These are phyloP conservation scores for Scortechinia acanthostroma DNA, from an alignment of 2,329 filamentous ascomycete species.

Conservation along the genomic window DNA sequence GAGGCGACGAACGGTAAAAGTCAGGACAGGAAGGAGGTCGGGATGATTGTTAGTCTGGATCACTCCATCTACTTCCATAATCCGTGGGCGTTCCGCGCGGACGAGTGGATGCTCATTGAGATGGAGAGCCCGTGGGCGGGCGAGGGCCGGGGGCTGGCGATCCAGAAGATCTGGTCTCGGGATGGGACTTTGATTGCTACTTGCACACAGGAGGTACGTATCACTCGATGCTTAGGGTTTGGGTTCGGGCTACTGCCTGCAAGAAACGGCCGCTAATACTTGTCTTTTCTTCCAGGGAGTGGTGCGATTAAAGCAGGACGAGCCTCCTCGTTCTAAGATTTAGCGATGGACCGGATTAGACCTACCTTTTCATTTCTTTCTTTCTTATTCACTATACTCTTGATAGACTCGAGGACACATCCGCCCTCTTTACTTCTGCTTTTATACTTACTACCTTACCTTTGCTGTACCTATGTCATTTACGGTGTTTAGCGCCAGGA, in stretches of 20 bases:
- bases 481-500: no score
- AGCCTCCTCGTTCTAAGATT: slow-evolving; percentile 5
- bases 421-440: no score
- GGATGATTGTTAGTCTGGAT: slow-evolving; percentile 41
- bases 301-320: slow-evolving; percentile 32
- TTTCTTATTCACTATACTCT: no score
- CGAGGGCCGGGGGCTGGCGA: slow-evolving; percentile 34
- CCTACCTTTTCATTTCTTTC: no score
- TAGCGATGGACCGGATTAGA: no score
- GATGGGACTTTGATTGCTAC: slow-evolving; percentile 36
- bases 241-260: not conserved
- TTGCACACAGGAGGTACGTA: slow-evolving; percentile 36
- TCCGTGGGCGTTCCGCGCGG: slow-evolving; percentile 32
- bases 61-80: slow-evolving; percentile 42
- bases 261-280: no score
- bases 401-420: no score
- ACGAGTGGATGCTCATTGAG: slow-evolving; percentile 39
- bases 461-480: no score
- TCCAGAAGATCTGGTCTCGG: slow-evolving; percentile 37
- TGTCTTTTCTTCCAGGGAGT: slow-evolving; percentile 30
- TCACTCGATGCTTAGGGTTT: not conserved
- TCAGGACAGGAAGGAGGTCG: slow-evolving; percentile 22
- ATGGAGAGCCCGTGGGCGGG: slow-evolving; percentile 41
- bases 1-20: slow-evolving; percentile 6
- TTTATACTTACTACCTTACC: no score